Conservation (phyloP, 768 basidiomycete species). For the Tylopilus subfusipes region DNA sequence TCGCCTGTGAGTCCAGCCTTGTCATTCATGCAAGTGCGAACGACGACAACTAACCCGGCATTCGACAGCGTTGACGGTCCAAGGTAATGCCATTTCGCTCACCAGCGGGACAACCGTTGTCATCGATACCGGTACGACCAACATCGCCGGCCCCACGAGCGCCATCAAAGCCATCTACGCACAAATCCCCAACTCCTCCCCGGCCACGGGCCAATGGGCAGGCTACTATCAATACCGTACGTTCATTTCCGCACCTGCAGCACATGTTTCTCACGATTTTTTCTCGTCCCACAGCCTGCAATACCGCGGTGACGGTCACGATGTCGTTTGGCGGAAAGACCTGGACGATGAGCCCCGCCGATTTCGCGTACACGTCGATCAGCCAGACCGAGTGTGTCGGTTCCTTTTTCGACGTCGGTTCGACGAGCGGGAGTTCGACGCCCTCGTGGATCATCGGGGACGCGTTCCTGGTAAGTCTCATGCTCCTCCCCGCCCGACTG, state of each 20-base stretch:
- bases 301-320: conserved; percentile 35
- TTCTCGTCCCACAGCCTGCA: conserved; percentile 26
- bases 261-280: background rate
- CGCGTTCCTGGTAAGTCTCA: conserved; percentile 38
- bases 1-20: conserved; percentile 32
- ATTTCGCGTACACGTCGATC: conserved; percentile 43
- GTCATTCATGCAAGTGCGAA: background rate
- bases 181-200: conserved; percentile 41
- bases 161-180: conserved; percentile 42
- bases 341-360: conserved; percentile 47
- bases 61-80: conserved; percentile 35
- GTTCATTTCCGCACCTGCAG: background rate
- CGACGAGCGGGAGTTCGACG: conserved; percentile 27
- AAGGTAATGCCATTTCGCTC: conserved; percentile 27
- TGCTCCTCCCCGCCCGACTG: no score
- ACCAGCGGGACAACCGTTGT: conserved; percentile 34
- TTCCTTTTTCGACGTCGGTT: conserved; percentile 45
- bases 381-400: conserved; percentile 46
- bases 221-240: conserved; percentile 50
- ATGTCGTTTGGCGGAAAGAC: conserved; percentile 43
- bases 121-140: conserved; percentile 62
- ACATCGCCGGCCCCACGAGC: conserved; percentile 48
- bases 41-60: background rate
- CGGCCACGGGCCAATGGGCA: conserved; percentile 33
- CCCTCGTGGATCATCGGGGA: conserved; percentile 53